phyloP scores from a whole-genome alignment of 495 filamentous ascomycete species.

The Aspergillus homomorphus region DNA sequence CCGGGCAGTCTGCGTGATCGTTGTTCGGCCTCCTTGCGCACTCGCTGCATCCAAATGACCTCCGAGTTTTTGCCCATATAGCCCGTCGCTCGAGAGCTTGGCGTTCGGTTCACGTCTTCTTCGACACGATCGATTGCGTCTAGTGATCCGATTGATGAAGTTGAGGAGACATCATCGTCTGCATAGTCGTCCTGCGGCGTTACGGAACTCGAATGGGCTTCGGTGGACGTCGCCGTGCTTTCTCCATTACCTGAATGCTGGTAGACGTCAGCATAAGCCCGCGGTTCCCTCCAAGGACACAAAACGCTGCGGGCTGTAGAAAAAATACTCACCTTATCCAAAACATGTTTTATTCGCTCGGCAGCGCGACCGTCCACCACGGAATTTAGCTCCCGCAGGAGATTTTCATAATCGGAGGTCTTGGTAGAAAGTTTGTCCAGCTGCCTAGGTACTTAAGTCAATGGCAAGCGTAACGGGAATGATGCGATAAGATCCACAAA shows the following conservation, averaged over 20 bases:
- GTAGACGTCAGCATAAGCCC: background rate
- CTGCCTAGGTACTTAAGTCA: slow-evolving; percentile 28
- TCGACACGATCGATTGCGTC: slow-evolving; percentile 59
- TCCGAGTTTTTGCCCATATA: slow-evolving; percentile 67
- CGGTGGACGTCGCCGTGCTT: slow-evolving; percentile 22
- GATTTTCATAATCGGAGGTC: slow-evolving; percentile 47
- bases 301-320: background rate
- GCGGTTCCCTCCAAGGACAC: background rate
- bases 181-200: slow-evolving; percentile 33
- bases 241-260: slow-evolving; percentile 23
- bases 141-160: slow-evolving; percentile 59
- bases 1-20: slow-evolving; percentile 33
- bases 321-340: slow-evolving; percentile 38
- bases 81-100: slow-evolving; percentile 51
- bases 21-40: slow-evolving; percentile 37
- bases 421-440: slow-evolving; percentile 44
- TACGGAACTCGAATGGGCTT: slow-evolving; percentile 29
- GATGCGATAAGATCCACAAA: slow-evolving; percentile 22
- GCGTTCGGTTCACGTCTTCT: slow-evolving; percentile 56
- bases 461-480: slow-evolving; percentile 10
- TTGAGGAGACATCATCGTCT: slow-evolving; percentile 26
- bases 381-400: slow-evolving; percentile 40
- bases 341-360: slow-evolving; percentile 36
- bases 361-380: slow-evolving; percentile 32
- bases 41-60: slow-evolving; percentile 58